phyloP scores from a whole-genome alignment of 2,329 filamentous ascomycete species.

The Colletotrichum sp. region DNA sequence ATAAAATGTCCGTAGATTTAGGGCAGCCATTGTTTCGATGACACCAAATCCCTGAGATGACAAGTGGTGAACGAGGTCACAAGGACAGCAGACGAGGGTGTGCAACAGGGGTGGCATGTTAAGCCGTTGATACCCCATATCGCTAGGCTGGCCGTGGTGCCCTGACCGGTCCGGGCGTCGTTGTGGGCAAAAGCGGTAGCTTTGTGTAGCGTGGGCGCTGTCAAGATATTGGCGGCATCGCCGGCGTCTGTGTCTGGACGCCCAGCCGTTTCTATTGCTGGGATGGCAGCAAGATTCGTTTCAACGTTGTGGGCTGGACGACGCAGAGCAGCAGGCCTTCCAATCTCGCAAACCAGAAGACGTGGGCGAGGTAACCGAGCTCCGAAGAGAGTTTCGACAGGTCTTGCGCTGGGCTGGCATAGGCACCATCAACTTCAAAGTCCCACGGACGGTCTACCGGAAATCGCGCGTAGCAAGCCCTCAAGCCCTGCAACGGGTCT shows the following conservation, averaged over 20 bases:
- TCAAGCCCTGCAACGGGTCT: neutral
- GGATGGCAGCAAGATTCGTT: conserved; percentile 15
- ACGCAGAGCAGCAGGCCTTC: neutral
- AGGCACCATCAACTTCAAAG: neutral
- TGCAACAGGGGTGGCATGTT: conserved; percentile 11
- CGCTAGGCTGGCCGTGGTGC: conserved; percentile 4
- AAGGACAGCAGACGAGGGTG: conserved; percentile 12
- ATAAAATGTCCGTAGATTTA: conserved; percentile 2
- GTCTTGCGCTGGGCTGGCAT: neutral
- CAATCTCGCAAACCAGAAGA: neutral
- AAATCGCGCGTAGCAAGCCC: conserved; percentile 12
- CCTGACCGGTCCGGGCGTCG: conserved; percentile 18
- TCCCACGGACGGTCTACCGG: neutral
- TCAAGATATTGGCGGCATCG: conserved; percentile 10
- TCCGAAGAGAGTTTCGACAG: neutral
- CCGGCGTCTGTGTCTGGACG: neutral
- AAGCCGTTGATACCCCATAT: conserved; percentile 18
- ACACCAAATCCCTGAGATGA: conserved; percentile 6
- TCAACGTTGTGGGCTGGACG: conserved; percentile 9
- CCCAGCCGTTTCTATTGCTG: neutral
- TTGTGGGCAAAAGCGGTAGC: neutral
- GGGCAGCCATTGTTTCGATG: neutral
- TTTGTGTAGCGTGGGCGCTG: conserved; percentile 12
- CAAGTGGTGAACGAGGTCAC: conserved; percentile 15
- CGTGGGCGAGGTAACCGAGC: neutral